phyloP scores from a whole-genome alignment of 495 filamentous ascomycete genomes.

The Podospora sp. region DNA sequence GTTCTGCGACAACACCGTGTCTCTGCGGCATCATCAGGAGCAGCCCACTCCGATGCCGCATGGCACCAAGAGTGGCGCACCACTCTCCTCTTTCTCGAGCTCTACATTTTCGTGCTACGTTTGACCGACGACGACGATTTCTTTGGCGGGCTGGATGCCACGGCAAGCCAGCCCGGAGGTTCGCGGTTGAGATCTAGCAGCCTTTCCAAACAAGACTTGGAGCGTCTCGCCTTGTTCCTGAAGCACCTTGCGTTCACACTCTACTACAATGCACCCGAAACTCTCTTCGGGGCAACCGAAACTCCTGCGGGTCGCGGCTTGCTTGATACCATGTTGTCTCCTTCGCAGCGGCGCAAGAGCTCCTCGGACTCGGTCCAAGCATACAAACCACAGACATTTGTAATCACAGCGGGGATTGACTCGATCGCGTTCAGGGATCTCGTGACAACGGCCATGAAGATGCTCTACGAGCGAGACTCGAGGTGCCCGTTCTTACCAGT shows the following conservation, averaged over 20 bases:
- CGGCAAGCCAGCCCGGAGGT: conserved; percentile 1
- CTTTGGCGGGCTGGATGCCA: conserved; percentile 45
- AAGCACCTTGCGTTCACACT: conserved; percentile 91
- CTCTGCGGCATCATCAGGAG: conserved; percentile 22
- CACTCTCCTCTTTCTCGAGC: conserved; percentile 86
- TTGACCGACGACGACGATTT: conserved; percentile 94
- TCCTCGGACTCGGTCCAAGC: background rate
- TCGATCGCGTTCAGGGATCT: conserved; percentile 78
- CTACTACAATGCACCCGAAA: conserved; percentile 77
- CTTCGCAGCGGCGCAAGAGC: conserved; percentile 4
- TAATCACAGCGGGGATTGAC: conserved; percentile 60
- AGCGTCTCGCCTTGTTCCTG: conserved; percentile 77
- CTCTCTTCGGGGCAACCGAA: conserved; percentile 26
- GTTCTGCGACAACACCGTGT: conserved; percentile 31
- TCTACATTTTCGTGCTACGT: conserved; percentile 89
- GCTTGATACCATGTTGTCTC: conserved; percentile 1
- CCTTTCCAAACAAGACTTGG: conserved; percentile 69
- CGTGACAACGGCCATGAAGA: conserved; percentile 78
- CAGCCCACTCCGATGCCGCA: conserved; percentile 26
- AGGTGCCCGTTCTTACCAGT: conserved; percentile 77
- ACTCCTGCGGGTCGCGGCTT: conserved; percentile 11
- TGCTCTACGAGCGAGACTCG: conserved; percentile 94
- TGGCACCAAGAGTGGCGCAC: conserved; percentile 81
- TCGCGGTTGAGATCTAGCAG: conserved; percentile 63
- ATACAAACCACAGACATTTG: conserved; percentile 7